phyloP scores from a whole-genome alignment of 768 basidiomycete genomes.

The Naganishia antarctica region DNA sequence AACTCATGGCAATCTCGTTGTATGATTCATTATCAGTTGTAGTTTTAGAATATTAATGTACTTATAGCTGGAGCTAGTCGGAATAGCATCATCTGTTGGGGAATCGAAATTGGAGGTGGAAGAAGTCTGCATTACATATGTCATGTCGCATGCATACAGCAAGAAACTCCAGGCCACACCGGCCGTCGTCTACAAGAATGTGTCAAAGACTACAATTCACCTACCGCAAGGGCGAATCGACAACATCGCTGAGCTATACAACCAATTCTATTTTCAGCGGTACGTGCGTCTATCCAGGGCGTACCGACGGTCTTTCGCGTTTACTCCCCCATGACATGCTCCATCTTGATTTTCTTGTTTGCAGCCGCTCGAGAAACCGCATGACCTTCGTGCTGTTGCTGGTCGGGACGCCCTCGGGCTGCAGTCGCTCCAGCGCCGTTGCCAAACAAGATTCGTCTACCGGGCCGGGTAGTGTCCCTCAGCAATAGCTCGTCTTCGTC shows the following conservation, averaged over 20 bases:
- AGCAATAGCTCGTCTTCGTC: conserved; percentile 11
- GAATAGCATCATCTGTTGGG: too few relatives aligned
- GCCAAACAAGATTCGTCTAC: not conserved
- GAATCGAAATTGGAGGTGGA: too few relatives aligned
- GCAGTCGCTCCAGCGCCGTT: not conserved
- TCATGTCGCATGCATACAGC: too few relatives aligned
- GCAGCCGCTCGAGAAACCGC: not conserved
- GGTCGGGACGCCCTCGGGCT: not conserved
- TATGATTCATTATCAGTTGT: not conserved
- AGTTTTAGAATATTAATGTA: too few relatives aligned
- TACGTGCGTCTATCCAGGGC: not conserved
- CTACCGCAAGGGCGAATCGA: not conserved
- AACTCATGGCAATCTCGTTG: too few relatives aligned
- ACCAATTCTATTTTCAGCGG: not conserved
- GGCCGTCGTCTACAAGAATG: not conserved
- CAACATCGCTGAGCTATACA: not conserved
- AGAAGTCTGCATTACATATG: too few relatives aligned
- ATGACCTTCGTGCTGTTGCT: not conserved
- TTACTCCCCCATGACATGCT: conserved; percentile 15
- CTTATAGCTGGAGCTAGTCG: too few relatives aligned
- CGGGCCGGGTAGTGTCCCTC: not conserved
- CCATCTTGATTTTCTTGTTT: conserved; percentile 19
- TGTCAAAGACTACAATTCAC: not conserved
- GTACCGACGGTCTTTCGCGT: not conserved
- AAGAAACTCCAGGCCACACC: too few relatives aligned